Percentiles rank a stretch among this genome's conserved stretches.
Conservation (phyloP, 441 rosid species). For the Viola pubescens region DNA sequence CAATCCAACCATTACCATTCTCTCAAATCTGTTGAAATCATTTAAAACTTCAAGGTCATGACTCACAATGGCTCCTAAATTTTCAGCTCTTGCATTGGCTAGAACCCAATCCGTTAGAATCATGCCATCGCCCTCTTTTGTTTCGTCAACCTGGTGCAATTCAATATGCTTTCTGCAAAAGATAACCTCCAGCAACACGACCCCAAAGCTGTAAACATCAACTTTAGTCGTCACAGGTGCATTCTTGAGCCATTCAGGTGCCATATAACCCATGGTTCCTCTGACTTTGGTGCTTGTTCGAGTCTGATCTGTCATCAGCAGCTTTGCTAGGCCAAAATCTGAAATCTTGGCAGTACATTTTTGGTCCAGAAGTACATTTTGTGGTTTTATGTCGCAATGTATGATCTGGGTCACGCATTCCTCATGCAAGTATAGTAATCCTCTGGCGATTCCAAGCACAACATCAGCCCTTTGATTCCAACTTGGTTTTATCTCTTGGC, state of each 20-base stretch:
- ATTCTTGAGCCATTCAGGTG: conserved; percentile 7
- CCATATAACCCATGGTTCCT: conserved; percentile 17
- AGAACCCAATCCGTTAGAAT: conserved; percentile 25
- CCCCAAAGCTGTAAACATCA: conserved; percentile 27
- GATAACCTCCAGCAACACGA: conserved; percentile 27
- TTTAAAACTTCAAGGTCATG: conserved; percentile 12
- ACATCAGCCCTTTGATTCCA: conserved; percentile 14
- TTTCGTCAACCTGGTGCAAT: conserved; percentile 13
- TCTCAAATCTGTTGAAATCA: conserved; percentile 15
- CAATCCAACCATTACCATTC: conserved; percentile 19
- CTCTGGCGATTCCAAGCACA: conserved; percentile 22
- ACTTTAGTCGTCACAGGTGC: conserved; percentile 3
- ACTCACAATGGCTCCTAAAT: conserved; percentile 5
- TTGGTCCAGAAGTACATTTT: conserved; percentile 14
- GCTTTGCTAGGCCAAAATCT: conserved; percentile 18
- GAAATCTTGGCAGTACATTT: conserved; percentile 12
- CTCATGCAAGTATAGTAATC: conserved; percentile 24
- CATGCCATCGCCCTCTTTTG: conserved; percentile 10
- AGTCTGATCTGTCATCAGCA: neutral
- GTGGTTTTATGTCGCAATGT: conserved; percentile 21
- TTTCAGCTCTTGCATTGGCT: conserved; percentile 4
- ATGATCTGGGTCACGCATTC: conserved; percentile 29
- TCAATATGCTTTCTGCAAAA: conserved; percentile 19
- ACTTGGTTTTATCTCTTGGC: conserved; percentile 7
- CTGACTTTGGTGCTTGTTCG: conserved; percentile 4